Percentiles rank a stretch among this genome's conserved stretches.
phyloP scores from a whole-genome alignment of 345 rosid genomes.

The Populus alba region DNA sequence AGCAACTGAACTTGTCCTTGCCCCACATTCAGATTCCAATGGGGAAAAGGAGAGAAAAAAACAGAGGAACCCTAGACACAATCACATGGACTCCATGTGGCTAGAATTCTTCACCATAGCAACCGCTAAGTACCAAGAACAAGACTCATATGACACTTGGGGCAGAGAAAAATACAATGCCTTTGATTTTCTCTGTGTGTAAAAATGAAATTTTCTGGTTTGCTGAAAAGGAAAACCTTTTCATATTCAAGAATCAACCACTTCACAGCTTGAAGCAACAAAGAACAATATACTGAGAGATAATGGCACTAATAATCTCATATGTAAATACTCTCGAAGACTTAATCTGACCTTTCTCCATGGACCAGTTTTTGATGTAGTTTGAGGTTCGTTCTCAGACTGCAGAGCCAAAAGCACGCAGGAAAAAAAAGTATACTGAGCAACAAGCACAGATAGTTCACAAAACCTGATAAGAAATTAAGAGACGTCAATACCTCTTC shows the following conservation, averaged over 20 bases:
- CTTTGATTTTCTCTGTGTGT: neutral
- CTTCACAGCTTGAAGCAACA: neutral
- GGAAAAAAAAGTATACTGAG: slow-evolving; percentile 7
- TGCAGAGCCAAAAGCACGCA: slow-evolving; percentile 31
- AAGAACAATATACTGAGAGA: neutral
- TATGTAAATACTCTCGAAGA: neutral
- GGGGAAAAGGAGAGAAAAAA: neutral
- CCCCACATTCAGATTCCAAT: neutral
- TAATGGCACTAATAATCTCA: neutral
- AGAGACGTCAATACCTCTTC: slow-evolving; percentile 59
- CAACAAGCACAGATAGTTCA: neutral
- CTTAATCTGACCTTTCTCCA: slow-evolving; percentile 70
- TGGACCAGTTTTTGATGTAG: slow-evolving; percentile 58
- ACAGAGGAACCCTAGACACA: neutral
- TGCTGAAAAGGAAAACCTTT: neutral
- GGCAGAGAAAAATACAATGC: neutral
- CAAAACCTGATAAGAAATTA: slow-evolving; percentile 9
- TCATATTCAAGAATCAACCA: neutral
- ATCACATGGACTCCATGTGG: neutral
- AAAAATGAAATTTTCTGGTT: neutral
- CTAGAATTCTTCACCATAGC: neutral
- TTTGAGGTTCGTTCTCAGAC: slow-evolving; percentile 50
- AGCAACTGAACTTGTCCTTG: neutral
- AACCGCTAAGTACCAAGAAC: neutral
- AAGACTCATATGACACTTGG: neutral